Evolutionary conservation across 768 basidiomycete species (phyloP), one percentile per base, ranked within the genome.

Genomic region (Suillus cothurnatus): DNA sequence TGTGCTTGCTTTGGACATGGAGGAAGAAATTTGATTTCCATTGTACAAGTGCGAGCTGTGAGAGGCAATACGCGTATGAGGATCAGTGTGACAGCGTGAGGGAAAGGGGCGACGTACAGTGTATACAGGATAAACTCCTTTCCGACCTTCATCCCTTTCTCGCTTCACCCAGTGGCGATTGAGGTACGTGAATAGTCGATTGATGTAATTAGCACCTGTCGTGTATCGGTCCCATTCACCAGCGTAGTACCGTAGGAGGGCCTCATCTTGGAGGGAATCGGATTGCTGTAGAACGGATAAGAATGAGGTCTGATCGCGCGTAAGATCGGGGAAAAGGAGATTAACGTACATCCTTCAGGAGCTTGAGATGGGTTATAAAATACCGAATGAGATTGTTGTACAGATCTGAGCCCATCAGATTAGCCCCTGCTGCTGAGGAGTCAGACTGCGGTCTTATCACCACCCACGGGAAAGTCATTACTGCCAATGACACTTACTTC

Each of bases 121-220:
- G 74, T 99, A 99, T 23, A 99, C 94, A 1, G 89, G 89, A 79
- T 98, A 99, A 26, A 99, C 92, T 50, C 90, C 91, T 78, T 94
- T 96, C 71, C 96, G 84, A 19, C 97, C 97, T 77, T 99, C 97
- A 71, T 99, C 97, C 73, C 96, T 88, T 76, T 99, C 97, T 61
- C 97, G 86, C 81, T 96, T 97, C 52, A 99, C 97, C 97, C 97
- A 99, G 79, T 99, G 95, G 26, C 97, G 93, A 79, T 99, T 99
- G 64, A 99, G 85, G 80, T 99, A 99, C 3, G 94, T 96, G 82
- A 99, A 99, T 41, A 99, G 80, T 63, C 97, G 91, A 76, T 99
- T 97, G 79, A 98, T 94, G 75, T 97, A 99, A 74, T 93, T 95
- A 1, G 97, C 96, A 56, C 97, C 97, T 3, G 90, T 97, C 0